Conservation (phyloP, 208 protist species). For the Wallacemonas rigidus region DNA sequence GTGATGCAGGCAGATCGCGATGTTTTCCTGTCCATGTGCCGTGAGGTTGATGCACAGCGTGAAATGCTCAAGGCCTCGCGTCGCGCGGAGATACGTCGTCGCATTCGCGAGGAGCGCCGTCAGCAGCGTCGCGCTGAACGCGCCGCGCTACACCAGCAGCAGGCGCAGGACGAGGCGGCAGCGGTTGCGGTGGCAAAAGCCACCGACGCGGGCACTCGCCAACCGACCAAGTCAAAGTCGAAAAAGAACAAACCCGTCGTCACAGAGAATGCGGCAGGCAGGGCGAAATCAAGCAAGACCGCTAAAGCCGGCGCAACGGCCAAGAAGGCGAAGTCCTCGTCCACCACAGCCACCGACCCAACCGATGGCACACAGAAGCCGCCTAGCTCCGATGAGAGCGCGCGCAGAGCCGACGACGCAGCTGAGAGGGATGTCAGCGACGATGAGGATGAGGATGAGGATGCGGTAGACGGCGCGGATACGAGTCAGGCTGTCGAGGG, state of each 20-base stretch:
- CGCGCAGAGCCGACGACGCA: background rate
- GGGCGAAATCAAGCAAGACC: background rate
- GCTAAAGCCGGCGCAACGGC: background rate
- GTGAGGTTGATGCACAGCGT: constrained; percentile 37
- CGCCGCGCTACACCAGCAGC: background rate
- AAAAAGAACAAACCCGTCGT: background rate
- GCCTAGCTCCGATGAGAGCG: no score
- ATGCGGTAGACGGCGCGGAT: background rate
- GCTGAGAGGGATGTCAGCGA: background rate
- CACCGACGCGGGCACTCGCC: background rate
- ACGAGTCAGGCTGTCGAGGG: background rate
- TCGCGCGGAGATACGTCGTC: constrained; percentile 5
- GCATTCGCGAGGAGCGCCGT: constrained; percentile 7
- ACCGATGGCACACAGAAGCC: background rate
- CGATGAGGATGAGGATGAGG: background rate
- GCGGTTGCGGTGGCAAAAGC: background rate
- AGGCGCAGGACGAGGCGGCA: background rate
- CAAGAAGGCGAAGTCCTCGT: background rate
- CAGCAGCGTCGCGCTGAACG: background rate
- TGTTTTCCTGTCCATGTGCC: constrained; percentile 57
- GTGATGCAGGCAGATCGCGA: constrained; percentile 51
- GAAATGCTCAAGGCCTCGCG: constrained; percentile 11
- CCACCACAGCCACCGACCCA: background rate
- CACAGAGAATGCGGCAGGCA: background rate
- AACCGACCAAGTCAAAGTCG: background rate